Evolutionary conservation across 371 early-diverging fungal species (phyloP).

Genomic region (Mortierella sp.): DNA sequence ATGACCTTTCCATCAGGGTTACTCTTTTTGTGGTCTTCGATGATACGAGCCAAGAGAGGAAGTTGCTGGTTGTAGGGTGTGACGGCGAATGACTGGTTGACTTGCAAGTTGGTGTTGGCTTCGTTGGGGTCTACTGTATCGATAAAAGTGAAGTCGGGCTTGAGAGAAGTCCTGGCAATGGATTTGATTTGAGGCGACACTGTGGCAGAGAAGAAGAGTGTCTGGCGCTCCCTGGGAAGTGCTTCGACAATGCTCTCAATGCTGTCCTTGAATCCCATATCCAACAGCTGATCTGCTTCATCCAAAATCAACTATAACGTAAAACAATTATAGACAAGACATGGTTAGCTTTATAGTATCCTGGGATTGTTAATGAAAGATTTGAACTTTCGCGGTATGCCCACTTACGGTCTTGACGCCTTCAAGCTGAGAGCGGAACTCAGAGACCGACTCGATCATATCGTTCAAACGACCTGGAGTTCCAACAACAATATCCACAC

Average conservation of each 20-base stretch:
- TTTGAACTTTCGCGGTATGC: background rate
- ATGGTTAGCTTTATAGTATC: background rate
- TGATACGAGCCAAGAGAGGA: conserved; percentile 69
- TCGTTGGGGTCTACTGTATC: conserved; percentile 92
- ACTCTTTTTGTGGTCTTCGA: conserved; percentile 67
- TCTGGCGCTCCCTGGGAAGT: conserved; percentile 91
- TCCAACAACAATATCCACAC: conserved; percentile 92
- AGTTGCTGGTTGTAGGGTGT: conserved; percentile 76
- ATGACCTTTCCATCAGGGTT: conserved; percentile 82
- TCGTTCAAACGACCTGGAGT: conserved; percentile 97
- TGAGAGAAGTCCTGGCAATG: conserved; percentile 82
- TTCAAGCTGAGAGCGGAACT: conserved; percentile 69
- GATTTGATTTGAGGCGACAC: conserved; percentile 85
- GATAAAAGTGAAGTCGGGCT: conserved; percentile 77
- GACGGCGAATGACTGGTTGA: conserved; percentile 82
- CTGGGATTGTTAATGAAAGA: no score
- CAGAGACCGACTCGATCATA: conserved; percentile 75
- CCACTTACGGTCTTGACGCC: conserved; percentile 69
- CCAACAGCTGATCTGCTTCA: conserved; percentile 98
- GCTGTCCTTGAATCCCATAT: conserved; percentile 98
- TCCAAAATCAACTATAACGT: conserved; percentile 90
- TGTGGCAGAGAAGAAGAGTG: conserved; percentile 98
- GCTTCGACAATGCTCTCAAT: conserved; percentile 84
- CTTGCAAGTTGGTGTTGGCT: conserved; percentile 78
- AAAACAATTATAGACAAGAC: conserved; percentile 8